Evolutionary conservation across 2,329 filamentous ascomycete genomes (phyloP).

Genomic region (Zymoseptoria pseudotritici): DNA sequence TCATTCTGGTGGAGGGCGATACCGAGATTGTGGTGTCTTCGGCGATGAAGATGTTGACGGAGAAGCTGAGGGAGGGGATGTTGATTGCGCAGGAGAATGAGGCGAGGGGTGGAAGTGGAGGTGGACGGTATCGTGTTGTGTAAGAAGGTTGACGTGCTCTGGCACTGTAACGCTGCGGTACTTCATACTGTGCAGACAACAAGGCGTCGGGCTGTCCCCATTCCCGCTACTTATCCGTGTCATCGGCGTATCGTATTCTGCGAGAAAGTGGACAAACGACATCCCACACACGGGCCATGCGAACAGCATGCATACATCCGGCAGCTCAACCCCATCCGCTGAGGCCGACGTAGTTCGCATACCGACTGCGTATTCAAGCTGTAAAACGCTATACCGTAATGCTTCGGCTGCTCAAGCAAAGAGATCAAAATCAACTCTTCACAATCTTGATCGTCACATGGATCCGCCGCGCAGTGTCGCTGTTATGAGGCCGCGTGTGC

Average conservation of each 20-base stretch:
- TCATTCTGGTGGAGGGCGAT: constrained; percentile 95
- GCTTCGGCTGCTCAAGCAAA: too few relatives aligned
- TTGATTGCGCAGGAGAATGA: constrained; percentile 83
- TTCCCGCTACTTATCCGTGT: neutral
- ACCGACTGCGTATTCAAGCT: too few relatives aligned
- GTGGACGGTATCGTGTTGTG: constrained; percentile 69
- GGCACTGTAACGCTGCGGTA: neutral
- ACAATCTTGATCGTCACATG: neutral
- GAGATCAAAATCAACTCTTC: too few relatives aligned
- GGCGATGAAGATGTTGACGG: constrained; percentile 83
- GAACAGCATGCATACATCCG: too few relatives aligned
- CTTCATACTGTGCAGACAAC: neutral
- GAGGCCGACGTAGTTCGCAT: too few relatives aligned
- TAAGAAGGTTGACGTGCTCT: constrained; percentile 32
- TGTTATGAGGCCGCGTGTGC: neutral
- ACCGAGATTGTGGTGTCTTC: constrained; percentile 87
- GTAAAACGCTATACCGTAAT: too few relatives aligned
- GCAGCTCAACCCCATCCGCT: too few relatives aligned
- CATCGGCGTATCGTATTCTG: too few relatives aligned
- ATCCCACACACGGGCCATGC: too few relatives aligned
- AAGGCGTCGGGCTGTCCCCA: too few relatives aligned
- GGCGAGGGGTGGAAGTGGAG: constrained; percentile 64
- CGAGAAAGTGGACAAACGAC: too few relatives aligned
- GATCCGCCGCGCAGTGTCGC: neutral
- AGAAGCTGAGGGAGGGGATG: constrained; percentile 81